Conservation (phyloP, 352 stramenopile genomes). For the Phytophthora nicotianae region DNA sequence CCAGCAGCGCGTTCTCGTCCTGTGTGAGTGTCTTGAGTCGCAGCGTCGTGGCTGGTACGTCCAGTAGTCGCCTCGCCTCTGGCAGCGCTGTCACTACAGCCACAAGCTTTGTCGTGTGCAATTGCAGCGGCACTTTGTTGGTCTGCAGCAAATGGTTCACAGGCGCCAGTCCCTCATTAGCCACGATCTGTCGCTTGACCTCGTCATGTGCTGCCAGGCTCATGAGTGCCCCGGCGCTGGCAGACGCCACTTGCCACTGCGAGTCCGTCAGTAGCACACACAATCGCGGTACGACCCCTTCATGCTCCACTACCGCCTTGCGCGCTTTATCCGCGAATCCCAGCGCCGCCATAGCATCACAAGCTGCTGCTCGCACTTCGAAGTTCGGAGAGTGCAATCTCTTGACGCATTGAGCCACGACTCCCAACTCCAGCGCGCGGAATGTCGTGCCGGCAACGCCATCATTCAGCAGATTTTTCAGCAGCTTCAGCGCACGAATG, state of each 20-base stretch:
- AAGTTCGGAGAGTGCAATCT: constrained; percentile 47
- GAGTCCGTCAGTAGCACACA: constrained; percentile 60
- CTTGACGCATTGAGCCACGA: constrained; percentile 46
- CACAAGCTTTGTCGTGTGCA: constrained; percentile 74
- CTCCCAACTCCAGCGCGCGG: constrained; percentile 60
- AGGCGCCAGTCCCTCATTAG: constrained; percentile 45
- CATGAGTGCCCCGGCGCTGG: constrained; percentile 70
- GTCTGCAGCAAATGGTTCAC: constrained; percentile 72
- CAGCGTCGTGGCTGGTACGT: constrained; percentile 57
- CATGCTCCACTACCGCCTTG: constrained; percentile 56
- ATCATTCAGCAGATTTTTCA: constrained; percentile 76
- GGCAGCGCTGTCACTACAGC: constrained; percentile 64
- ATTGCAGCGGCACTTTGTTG: constrained; percentile 56
- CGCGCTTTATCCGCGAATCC: constrained; percentile 67
- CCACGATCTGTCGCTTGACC: constrained; percentile 68
- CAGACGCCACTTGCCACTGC: constrained; percentile 57
- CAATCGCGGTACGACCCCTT: constrained; percentile 55
- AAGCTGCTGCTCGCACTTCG: constrained; percentile 54
- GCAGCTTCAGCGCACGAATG: constrained; percentile 56
- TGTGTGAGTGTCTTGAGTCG: constrained; percentile 48
- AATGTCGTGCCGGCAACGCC: constrained; percentile 51
- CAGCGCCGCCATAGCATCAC: constrained; percentile 58
- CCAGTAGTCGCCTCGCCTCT: constrained; percentile 50
- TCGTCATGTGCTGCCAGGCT: constrained; percentile 67
- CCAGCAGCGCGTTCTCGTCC: constrained; percentile 58